phyloP scores from a whole-genome alignment of 768 basidiomycete genomes.

The Naganishia onofrii region DNA sequence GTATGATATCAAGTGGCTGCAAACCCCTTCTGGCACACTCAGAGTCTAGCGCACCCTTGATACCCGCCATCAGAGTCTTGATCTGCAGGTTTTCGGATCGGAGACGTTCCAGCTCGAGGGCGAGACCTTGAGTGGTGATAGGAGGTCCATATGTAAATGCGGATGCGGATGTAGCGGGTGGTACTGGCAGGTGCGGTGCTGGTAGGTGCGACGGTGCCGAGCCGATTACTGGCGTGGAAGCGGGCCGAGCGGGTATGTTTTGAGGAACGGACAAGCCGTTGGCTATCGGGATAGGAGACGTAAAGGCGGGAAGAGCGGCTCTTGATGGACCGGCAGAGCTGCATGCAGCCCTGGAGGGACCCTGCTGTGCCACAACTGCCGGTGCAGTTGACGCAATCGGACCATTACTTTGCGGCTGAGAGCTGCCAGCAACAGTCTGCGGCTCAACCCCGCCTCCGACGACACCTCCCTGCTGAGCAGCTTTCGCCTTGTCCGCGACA shows the following conservation, averaged over 20 bases:
- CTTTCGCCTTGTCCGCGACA: conserved; percentile 11
- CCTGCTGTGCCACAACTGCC: not conserved
- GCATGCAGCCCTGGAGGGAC: too few species aligned
- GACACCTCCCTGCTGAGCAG: not conserved
- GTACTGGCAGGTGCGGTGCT: too few species aligned
- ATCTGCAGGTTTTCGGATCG: not conserved
- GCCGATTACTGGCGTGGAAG: not conserved
- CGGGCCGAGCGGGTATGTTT: not conserved
- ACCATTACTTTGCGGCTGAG: not conserved
- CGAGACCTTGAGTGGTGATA: not conserved
- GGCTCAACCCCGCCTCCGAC: too few species aligned
- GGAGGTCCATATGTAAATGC: too few species aligned
- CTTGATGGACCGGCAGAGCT: conserved; percentile 2
- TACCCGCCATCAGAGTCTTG: not conserved
- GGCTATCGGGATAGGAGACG: conserved; percentile 14
- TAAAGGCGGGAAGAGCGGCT: conserved; percentile 2
- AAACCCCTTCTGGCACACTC: not conserved
- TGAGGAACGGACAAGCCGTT: not conserved
- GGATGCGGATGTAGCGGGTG: too few species aligned
- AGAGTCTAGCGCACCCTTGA: not conserved
- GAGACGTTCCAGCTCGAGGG: not conserved
- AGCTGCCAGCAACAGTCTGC: too few species aligned
- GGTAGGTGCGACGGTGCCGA: not conserved
- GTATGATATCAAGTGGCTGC: conserved; percentile 3
- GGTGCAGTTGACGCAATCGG: not conserved